Percentiles rank a stretch among this genome's conserved stretches.
These are phyloP conservation scores for Cercospora janseana DNA, from an alignment of 2,329 filamentous ascomycete species.

Conservation along the genomic window DNA sequence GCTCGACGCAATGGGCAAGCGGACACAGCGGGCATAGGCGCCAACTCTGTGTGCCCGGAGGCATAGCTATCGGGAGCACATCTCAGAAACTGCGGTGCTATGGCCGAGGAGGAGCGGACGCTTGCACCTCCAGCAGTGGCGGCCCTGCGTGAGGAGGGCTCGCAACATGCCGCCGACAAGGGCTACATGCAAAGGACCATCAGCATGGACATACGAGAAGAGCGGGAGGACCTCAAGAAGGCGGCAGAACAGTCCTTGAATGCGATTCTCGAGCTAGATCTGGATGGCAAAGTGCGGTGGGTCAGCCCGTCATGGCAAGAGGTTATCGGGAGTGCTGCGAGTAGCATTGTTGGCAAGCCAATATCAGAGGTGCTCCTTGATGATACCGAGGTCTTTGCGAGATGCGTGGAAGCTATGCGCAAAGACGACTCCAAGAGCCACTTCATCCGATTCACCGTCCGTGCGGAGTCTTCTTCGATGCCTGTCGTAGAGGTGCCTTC, in stretches of 20 bases:
- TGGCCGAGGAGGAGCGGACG: slow-evolving; percentile 24
- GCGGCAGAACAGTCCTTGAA: slow-evolving; percentile 96
- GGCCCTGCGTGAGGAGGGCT: slow-evolving; percentile 44
- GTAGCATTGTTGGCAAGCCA: slow-evolving; percentile 69
- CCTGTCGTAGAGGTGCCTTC: slow-evolving; percentile 48
- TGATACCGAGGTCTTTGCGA: slow-evolving; percentile 75
- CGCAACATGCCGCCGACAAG: slow-evolving; percentile 21
- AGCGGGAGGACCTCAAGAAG: slow-evolving; percentile 89
- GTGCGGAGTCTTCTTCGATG: slow-evolving; percentile 59
- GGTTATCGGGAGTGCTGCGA: slow-evolving; percentile 76
- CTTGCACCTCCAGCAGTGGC: slow-evolving; percentile 47
- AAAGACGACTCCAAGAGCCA: slow-evolving; percentile 91
- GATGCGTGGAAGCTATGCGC: slow-evolving; percentile 83
- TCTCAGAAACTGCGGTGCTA: slow-evolving; percentile 10
- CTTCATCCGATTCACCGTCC: slow-evolving; percentile 76
- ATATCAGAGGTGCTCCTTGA: slow-evolving; percentile 80
- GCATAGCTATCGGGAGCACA: slow-evolving; percentile 6
- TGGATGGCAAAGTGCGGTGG: slow-evolving; percentile 90
- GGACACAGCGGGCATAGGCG: slow-evolving; percentile 21
- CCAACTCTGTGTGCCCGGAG: slow-evolving; percentile 17
- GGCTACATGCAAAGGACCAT: slow-evolving; percentile 60
- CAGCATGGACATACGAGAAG: slow-evolving; percentile 87
- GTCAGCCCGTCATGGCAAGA: slow-evolving; percentile 95
- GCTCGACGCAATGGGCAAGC: slow-evolving; percentile 23
- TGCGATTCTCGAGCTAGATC: slow-evolving; percentile 88